Evolutionary conservation across 108 stramenopile species (phyloP).

Genomic region (Cyclostephanos invisitatus): DNA sequence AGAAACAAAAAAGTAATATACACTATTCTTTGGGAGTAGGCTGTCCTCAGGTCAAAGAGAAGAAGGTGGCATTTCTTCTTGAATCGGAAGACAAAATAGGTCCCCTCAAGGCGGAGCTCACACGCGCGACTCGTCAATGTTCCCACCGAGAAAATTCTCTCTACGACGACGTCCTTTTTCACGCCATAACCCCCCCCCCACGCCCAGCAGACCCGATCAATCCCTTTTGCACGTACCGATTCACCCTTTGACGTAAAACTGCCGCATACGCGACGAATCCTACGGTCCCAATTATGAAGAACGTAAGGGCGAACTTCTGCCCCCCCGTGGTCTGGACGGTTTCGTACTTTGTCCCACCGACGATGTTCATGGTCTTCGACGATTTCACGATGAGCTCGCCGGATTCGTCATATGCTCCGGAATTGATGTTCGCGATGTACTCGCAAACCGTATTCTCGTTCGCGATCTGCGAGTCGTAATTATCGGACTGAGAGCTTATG

Average conservation of each 20-base stretch:
- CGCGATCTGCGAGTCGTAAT: constrained; percentile 61
- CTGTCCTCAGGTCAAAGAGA: too few relatives aligned
- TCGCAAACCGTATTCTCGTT: constrained; percentile 77
- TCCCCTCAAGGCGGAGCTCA: too few relatives aligned
- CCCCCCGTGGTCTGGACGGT: constrained; percentile 58
- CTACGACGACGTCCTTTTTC: not conserved
- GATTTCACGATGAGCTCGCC: constrained; percentile 42
- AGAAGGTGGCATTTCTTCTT: not conserved
- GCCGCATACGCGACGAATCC: constrained; percentile 75
- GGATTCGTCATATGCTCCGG: constrained; percentile 41
- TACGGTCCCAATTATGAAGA: constrained; percentile 74
- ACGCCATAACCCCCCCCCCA: not conserved
- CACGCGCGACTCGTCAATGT: too few relatives aligned
- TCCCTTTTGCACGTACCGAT: not conserved
- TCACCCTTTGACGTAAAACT: constrained; percentile 51
- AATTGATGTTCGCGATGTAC: constrained; percentile 37
- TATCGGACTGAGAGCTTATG: constrained; percentile 42
- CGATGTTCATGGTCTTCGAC: not conserved
- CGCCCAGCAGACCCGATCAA: not conserved
- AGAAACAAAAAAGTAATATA: too few relatives aligned
- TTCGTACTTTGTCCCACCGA: constrained; percentile 31
- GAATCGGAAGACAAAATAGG: too few relatives aligned
- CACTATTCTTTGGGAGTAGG: too few relatives aligned
- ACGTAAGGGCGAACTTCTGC: constrained; percentile 84
- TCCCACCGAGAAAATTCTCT: too few relatives aligned